These are phyloP conservation scores for Striga hermonthica DNA, from an alignment of 305 asterid species.

Conservation along the genomic window DNA sequence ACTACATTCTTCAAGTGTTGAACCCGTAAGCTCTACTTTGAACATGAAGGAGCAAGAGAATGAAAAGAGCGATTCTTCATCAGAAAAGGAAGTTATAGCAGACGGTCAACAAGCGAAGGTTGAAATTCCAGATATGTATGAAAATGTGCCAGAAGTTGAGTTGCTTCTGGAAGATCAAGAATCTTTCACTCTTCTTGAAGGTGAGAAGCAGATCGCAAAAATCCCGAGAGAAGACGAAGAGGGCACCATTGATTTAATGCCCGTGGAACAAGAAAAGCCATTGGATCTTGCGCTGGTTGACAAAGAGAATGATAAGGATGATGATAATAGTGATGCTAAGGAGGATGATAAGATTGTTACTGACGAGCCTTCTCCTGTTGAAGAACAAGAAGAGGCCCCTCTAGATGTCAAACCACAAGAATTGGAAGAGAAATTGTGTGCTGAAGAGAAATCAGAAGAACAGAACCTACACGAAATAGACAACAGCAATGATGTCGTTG, in stretches of 20 bases:
- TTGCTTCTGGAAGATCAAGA: slow-evolving; percentile 34
- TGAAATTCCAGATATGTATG: slow-evolving; percentile 24
- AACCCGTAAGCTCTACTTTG: slow-evolving; percentile 9
- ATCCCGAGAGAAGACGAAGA: slow-evolving; percentile 26
- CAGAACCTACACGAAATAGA: slow-evolving; percentile 11
- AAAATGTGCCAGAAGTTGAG: slow-evolving; percentile 28
- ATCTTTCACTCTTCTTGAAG: slow-evolving; percentile 31
- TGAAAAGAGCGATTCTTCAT: slow-evolving; percentile 20
- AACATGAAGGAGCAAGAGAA: slow-evolving; percentile 40
- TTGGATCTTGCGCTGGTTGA: slow-evolving; percentile 25
- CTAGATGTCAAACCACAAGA: slow-evolving; percentile 30
- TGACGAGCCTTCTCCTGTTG: slow-evolving; percentile 29
- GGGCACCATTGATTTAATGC: slow-evolving; percentile 24
- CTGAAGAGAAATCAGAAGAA: slow-evolving; percentile 33
- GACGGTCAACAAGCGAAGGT: slow-evolving; percentile 12
- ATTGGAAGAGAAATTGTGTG: slow-evolving; percentile 19
- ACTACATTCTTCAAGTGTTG: not conserved
- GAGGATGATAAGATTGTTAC: slow-evolving; percentile 29
- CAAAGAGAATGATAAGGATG: slow-evolving; percentile 27
- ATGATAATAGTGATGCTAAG: not conserved
- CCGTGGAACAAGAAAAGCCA: slow-evolving; percentile 32
- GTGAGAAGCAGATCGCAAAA: slow-evolving; percentile 32
- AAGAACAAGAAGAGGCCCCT: slow-evolving; percentile 30
- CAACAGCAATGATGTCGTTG: slow-evolving; percentile 21
- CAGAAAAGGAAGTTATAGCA: slow-evolving; percentile 29